Evolutionary conservation across 352 stramenopile genomes (phyloP), one percentile per base, ranked within the genome.

Genomic region (Phytophthora nicotianae): DNA sequence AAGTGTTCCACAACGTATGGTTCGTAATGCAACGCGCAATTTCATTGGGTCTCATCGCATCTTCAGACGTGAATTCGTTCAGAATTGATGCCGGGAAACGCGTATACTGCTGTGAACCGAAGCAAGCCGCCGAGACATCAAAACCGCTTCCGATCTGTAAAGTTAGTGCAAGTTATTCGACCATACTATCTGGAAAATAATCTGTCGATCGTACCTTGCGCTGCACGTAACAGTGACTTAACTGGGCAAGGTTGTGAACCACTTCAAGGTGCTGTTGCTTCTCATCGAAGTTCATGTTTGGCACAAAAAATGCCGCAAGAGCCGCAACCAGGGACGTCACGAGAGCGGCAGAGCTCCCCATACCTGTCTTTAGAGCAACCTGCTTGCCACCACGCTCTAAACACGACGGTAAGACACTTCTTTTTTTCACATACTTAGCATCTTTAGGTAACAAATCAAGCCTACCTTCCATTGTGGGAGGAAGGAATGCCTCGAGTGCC

Each of bases 211-310:
- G 0, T 51, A 94, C 91, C 76, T 99, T 99, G 64, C 96, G 93
- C 68, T 99, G 96, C 2, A 98, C 94, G 70, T 97, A 90, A 58
- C 89, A 98, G 65, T 99, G 97, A 38, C 85, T 95, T 45, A 98
- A 81, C 62, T 99, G 96, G 19, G 96, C 92, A 17, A 99, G 75
- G 65, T 98, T 98, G 76, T 98, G 95, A 42, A 97, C 87, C 16
- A 98, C 58, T 37, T 80, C 63, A n/a, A 78, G 50, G 16, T 75
- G 53, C 5, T 48, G 58, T 16, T 67, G 24, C 16, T 40, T 11
- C 14, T 65, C 43, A 16, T 77, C 23, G 20, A 81, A 66, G 8
- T 24, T 40, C 13, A 58, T 52, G 2, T 41, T 49, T 11, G 79
- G 78, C 23, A 95, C 58, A 58, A 98, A 98, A 51, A 90, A 97